Evolutionary conservation across 225 moss, liverwort and hornwort genomes (phyloP).

Genomic region (Neckera pumila): DNA sequence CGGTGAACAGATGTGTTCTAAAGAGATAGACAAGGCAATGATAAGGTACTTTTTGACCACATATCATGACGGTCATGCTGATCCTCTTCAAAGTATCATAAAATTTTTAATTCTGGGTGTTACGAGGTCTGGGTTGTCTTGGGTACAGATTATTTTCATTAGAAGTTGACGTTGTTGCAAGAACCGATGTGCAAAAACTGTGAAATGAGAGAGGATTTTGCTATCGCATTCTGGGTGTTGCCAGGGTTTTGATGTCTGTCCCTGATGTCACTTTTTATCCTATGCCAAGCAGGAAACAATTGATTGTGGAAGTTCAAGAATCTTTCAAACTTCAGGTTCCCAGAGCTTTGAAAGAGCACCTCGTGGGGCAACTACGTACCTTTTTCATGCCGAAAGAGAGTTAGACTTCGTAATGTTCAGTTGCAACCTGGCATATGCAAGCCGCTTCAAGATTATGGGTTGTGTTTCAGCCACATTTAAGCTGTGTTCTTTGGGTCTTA

Average conservation of each 20-base stretch:
- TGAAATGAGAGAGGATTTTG: background rate
- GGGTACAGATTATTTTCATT: background rate
- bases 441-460: slow-evolving; percentile 36
- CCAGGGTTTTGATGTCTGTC: background rate
- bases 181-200: background rate
- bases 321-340: slow-evolving; percentile 54
- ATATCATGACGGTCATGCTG: background rate
- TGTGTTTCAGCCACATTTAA: slow-evolving; percentile 58
- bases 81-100: background rate
- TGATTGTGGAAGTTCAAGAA: slow-evolving; percentile 64
- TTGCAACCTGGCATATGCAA: slow-evolving; percentile 33
- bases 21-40: slow-evolving; percentile 46
- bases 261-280: background rate
- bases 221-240: background rate
- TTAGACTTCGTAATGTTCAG: slow-evolving; percentile 41
- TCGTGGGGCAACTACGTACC: slow-evolving; percentile 55
- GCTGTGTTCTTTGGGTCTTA: slow-evolving; percentile 31
- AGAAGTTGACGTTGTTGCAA: background rate
- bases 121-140: background rate
- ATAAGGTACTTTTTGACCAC: slow-evolving; percentile 20
- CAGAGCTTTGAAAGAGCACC: slow-evolving; percentile 58
- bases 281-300: slow-evolving; percentile 44
- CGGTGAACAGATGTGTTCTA: slow-evolving; percentile 38
- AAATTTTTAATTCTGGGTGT: background rate
- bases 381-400: slow-evolving; percentile 59